Conservation (phyloP, 768 basidiomycete genomes). For the Russula brevipes region DNA sequence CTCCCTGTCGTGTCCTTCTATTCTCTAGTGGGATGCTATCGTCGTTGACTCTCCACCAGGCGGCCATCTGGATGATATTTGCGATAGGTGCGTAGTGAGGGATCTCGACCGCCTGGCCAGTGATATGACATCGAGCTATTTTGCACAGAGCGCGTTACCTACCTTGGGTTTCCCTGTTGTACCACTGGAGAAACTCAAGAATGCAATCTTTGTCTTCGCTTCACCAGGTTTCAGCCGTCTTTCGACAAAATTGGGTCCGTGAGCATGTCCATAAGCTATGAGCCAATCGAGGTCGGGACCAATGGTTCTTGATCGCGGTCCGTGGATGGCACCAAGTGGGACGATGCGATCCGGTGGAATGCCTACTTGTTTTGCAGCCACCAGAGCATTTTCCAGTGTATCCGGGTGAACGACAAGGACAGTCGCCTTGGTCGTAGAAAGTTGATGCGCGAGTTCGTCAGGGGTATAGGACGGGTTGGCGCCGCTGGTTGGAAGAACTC, state of each 20-base stretch:
- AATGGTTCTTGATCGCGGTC: background rate
- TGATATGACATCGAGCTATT: slow-evolving; percentile 29
- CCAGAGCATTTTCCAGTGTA: slow-evolving; percentile 29
- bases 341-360: slow-evolving; percentile 32
- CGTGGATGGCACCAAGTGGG: slow-evolving; percentile 25
- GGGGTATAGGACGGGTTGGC: slow-evolving; percentile 57
- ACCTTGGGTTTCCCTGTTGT: slow-evolving; percentile 54
- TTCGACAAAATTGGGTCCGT: slow-evolving; percentile 41
- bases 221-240: slow-evolving; percentile 49
- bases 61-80: slow-evolving; percentile 37
- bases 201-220: slow-evolving; percentile 55
- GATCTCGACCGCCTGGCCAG: slow-evolving; percentile 55
- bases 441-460: slow-evolving; percentile 56
- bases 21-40: slow-evolving; percentile 37
- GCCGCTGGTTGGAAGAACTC: slow-evolving; percentile 35
- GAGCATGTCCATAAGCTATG: slow-evolving; percentile 39
- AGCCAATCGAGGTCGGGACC: slow-evolving; percentile 42
- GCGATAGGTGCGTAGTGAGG: slow-evolving; percentile 58
- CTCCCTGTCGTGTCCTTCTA: slow-evolving; percentile 47
- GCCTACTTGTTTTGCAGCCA: slow-evolving; percentile 32
- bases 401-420: slow-evolving; percentile 33
- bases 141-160: slow-evolving; percentile 23
- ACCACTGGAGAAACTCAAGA: slow-evolving; percentile 69
- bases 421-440: slow-evolving; percentile 28
- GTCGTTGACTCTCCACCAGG: slow-evolving; percentile 24